Conservation (phyloP, 2,329 filamentous ascomycete genomes). For the Aspergillus luchuensis region DNA sequence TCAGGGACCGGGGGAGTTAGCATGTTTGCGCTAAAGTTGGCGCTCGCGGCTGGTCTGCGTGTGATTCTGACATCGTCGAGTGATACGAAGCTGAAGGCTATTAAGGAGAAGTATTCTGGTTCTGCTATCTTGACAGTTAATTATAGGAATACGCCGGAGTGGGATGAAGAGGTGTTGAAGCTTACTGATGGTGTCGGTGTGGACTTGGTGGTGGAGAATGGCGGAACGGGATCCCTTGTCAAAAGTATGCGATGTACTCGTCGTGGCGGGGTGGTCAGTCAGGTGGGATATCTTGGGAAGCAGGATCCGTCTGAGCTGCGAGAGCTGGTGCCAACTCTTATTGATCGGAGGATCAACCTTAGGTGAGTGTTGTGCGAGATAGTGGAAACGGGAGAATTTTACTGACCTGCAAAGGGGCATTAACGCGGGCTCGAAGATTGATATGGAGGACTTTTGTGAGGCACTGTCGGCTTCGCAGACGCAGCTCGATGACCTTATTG, state of each 20-base stretch:
- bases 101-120: constrained; percentile 27
- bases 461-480: constrained; percentile 34
- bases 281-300: constrained; percentile 47
- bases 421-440: constrained; percentile 44
- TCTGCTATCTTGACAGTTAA: constrained; percentile 35
- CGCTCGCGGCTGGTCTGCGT: constrained; percentile 33
- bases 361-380: constrained; percentile 21
- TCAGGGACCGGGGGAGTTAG: constrained; percentile 39
- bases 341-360: constrained; percentile 41
- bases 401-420: constrained; percentile 37
- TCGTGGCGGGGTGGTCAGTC: constrained; percentile 47
- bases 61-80: constrained; percentile 44
- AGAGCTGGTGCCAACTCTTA: constrained; percentile 41
- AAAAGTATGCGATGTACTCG: constrained; percentile 44
- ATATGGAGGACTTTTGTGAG: constrained; percentile 44
- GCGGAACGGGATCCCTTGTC: constrained; percentile 42
- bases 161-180: constrained; percentile 38
- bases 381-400: neutral
- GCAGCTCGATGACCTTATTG: constrained; percentile 40
- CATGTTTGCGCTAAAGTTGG: constrained; percentile 40
- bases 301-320: constrained; percentile 32
- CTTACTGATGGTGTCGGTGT: constrained; percentile 38
- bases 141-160: constrained; percentile 31
- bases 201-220: constrained; percentile 44
- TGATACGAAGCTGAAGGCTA: constrained; percentile 36